Conservation (phyloP, 2,329 filamentous ascomycete species). For the Botrytis galanthina region DNA sequence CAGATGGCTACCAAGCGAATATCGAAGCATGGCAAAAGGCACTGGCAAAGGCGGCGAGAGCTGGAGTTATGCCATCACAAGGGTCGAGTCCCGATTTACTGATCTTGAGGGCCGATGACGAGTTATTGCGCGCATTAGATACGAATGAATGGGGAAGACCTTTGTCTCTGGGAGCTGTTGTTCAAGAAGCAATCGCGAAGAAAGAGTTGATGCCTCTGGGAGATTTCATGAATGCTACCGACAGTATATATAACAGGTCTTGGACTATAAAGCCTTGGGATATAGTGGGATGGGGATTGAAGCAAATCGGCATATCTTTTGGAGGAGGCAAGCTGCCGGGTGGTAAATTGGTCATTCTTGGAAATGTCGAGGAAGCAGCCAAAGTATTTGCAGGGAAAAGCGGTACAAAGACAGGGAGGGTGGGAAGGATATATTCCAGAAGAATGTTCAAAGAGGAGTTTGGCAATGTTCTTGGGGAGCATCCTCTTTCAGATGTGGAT, state of each 20-base stretch:
- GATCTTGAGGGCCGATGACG: constrained; percentile 55
- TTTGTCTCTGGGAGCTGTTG: constrained; percentile 72
- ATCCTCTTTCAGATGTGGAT: constrained; percentile 60
- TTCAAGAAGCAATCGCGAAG: constrained; percentile 69
- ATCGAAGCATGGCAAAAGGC: constrained; percentile 74
- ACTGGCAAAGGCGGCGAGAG: constrained; percentile 64
- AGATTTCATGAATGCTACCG: constrained; percentile 62
- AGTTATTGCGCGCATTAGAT: constrained; percentile 69
- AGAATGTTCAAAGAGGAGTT: constrained; percentile 62
- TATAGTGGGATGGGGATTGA: constrained; percentile 72
- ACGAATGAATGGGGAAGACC: constrained; percentile 78
- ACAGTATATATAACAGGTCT: constrained; percentile 78
- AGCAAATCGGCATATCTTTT: constrained; percentile 60
- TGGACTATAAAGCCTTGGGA: constrained; percentile 62
- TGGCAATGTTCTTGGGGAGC: constrained; percentile 49
- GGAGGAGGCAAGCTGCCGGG: constrained; percentile 56
- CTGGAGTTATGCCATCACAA: constrained; percentile 49
- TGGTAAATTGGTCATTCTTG: constrained; percentile 64
- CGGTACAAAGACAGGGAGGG: constrained; percentile 47
- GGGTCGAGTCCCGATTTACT: constrained; percentile 50
- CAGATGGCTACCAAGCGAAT: constrained; percentile 82
- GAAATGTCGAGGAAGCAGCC: constrained; percentile 59
- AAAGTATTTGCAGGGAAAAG: constrained; percentile 51
- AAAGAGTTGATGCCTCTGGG: constrained; percentile 68
- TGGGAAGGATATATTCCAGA: constrained; percentile 67